Percentiles rank a stretch among this genome's conserved stretches.
phyloP scores from a whole-genome alignment of 2,329 filamentous ascomycete genomes.

The Colletotrichum camelliae region DNA sequence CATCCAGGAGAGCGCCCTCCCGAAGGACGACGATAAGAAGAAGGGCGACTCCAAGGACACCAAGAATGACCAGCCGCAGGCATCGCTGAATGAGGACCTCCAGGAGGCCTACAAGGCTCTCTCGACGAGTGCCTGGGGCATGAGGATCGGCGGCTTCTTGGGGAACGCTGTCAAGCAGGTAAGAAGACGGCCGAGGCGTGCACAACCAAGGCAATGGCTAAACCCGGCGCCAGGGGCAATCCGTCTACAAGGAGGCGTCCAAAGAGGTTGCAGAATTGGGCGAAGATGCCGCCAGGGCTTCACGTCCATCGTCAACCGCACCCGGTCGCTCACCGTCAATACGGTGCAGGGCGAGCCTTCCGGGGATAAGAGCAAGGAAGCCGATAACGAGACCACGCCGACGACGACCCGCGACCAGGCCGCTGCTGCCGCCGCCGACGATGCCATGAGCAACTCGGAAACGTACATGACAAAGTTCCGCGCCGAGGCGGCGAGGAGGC shows the following conservation, averaged over 20 bases:
- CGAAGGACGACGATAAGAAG: slow-evolving; percentile 60
- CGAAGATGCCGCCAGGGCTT: slow-evolving; percentile 82
- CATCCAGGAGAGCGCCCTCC: slow-evolving; percentile 83
- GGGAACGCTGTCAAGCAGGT: slow-evolving; percentile 94
- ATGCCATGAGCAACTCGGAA: slow-evolving; percentile 51
- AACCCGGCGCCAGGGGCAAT: slow-evolving; percentile 67
- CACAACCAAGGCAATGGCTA: background rate
- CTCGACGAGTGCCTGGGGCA: slow-evolving; percentile 89
- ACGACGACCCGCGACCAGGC: slow-evolving; percentile 43
- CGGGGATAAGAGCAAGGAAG: slow-evolving; percentile 18
- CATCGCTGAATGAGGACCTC: slow-evolving; percentile 82
- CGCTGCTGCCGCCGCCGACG: slow-evolving; percentile 38
- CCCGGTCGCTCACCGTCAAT: slow-evolving; percentile 74
- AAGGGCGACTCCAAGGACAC: slow-evolving; percentile 39
- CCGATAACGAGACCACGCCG: slow-evolving; percentile 48
- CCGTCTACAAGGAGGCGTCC: slow-evolving; percentile 82
- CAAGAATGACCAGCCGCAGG: slow-evolving; percentile 44
- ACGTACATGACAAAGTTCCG: slow-evolving; percentile 79
- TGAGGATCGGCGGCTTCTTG: slow-evolving; percentile 85
- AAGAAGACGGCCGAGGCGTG: slow-evolving; percentile 27
- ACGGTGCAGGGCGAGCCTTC: slow-evolving; percentile 34
- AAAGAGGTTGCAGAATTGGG: slow-evolving; percentile 83
- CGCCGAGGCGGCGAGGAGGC: slow-evolving; percentile 77
- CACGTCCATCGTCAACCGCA: slow-evolving; percentile 73
- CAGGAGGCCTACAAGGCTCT: slow-evolving; percentile 96